phyloP scores from a whole-genome alignment of 768 basidiomycete genomes.

The Lentinula detonsa region DNA sequence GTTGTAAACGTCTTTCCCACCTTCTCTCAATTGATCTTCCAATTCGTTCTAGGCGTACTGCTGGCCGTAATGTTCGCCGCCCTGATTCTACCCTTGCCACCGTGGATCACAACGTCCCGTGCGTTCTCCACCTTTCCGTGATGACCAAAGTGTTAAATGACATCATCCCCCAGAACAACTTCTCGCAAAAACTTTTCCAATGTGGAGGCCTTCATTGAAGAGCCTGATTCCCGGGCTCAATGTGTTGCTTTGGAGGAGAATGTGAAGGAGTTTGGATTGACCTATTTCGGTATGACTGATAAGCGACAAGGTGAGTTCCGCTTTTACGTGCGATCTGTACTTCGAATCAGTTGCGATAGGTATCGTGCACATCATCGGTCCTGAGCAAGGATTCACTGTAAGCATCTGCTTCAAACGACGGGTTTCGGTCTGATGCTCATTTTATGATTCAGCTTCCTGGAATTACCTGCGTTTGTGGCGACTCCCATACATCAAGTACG shows the following conservation, averaged over 20 bases:
- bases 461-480: conserved; percentile 84
- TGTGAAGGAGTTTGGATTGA: conserved; percentile 86
- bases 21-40: conserved; percentile 6
- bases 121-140: conserved; percentile 22
- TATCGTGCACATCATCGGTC: conserved; percentile 87
- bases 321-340: not conserved
- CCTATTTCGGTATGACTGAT: conserved; percentile 89
- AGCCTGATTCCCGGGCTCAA: conserved; percentile 83
- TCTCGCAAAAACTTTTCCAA: conserved; percentile 72
- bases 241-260: conserved; percentile 82
- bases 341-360: conserved; percentile 30
- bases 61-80: conserved; percentile 70
- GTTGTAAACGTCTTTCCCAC: conserved; percentile 15
- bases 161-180: conserved; percentile 41
- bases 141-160: not conserved
- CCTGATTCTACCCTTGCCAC: conserved; percentile 89
- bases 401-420: conserved; percentile 12
- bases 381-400: conserved; percentile 90
- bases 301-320: conserved; percentile 67
- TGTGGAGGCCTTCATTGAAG: conserved; percentile 68
- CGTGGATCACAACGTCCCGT: conserved; percentile 87
- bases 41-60: conserved; percentile 47
- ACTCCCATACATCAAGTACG: conserved; percentile 89
- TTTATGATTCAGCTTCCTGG: conserved; percentile 50
- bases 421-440: not conserved